A percentile compares a stretch with the other conserved stretches of the same genome.
phyloP scores from a whole-genome alignment of 345 rosid species.

The Gossypium anomalum region DNA sequence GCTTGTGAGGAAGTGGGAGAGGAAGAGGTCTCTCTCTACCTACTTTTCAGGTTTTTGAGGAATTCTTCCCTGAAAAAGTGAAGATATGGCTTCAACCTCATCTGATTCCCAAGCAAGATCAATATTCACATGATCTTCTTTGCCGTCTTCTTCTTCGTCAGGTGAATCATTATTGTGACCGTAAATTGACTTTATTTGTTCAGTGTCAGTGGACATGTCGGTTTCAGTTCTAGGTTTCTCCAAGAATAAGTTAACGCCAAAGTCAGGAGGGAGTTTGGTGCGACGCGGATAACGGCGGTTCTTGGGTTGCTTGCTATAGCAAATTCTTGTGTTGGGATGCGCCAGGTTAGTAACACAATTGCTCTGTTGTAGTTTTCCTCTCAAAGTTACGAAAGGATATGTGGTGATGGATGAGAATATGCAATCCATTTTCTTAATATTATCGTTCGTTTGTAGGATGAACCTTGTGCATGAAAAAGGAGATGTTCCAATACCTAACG shows the following conservation, averaged over 20 bases:
- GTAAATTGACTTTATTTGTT: constrained; percentile 15
- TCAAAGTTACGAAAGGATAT: too few relatives aligned
- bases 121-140: constrained; percentile 1
- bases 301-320: constrained; percentile 43
- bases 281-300: constrained; percentile 68
- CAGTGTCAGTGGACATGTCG: constrained; percentile 10
- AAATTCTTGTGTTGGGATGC: constrained; percentile 27
- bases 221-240: background rate
- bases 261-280: constrained; percentile 67
- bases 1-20: constrained; percentile 68
- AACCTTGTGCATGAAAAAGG: too few relatives aligned
- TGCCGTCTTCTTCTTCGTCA: background rate
- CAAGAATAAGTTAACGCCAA: constrained; percentile 61
- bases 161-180: constrained; percentile 10
- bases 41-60: constrained; percentile 67
- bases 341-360: constrained; percentile 6
- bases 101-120: constrained; percentile 55
- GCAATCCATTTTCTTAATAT: too few relatives aligned
- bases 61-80: constrained; percentile 64
- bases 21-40: constrained; percentile 68
- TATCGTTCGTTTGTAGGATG: too few relatives aligned
- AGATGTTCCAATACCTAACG: too few relatives aligned
- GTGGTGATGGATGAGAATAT: too few relatives aligned
- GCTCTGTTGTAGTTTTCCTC: too few relatives aligned
- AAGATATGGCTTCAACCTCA: constrained; percentile 74